phyloP scores from a whole-genome alignment of 2,329 filamentous ascomycete species.

The Fusarium citri region DNA sequence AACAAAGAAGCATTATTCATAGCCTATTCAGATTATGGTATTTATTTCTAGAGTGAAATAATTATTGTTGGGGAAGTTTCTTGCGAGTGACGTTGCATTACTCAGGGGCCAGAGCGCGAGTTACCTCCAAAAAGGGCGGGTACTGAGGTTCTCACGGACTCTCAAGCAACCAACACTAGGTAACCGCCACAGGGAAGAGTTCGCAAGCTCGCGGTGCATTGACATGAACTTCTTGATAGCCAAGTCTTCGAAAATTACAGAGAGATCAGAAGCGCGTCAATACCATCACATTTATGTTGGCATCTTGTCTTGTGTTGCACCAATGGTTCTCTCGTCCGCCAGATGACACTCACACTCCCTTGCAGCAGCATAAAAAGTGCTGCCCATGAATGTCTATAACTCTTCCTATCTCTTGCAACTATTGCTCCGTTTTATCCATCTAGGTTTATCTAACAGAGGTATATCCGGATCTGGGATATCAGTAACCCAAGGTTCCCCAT shows the following conservation, averaged over 20 bases:
- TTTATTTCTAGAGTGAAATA: background rate
- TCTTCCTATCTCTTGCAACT: background rate
- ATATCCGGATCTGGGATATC: background rate
- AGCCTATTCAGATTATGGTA: background rate
- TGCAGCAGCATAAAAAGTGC: background rate
- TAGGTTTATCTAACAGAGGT: background rate
- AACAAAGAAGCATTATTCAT: constrained; percentile 1
- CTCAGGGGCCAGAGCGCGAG: constrained; percentile 30
- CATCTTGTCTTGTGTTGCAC: background rate
- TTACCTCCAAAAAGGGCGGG: constrained; percentile 24
- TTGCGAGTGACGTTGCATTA: constrained; percentile 4
- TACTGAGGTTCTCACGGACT: constrained; percentile 26
- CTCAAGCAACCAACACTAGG: constrained; percentile 11
- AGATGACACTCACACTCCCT: constrained; percentile 15
- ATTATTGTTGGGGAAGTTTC: background rate
- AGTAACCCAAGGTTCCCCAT: constrained; percentile 9
- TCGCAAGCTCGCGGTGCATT: background rate
- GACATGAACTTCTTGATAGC: background rate
- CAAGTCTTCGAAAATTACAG: background rate
- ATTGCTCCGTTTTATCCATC: background rate
- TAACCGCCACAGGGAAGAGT: background rate
- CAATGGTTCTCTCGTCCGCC: background rate
- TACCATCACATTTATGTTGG: background rate
- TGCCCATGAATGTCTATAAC: background rate
- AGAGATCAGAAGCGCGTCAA: background rate